Conservation (phyloP, 306 rosid genomes). For the Lathyrus aphaca region DNA sequence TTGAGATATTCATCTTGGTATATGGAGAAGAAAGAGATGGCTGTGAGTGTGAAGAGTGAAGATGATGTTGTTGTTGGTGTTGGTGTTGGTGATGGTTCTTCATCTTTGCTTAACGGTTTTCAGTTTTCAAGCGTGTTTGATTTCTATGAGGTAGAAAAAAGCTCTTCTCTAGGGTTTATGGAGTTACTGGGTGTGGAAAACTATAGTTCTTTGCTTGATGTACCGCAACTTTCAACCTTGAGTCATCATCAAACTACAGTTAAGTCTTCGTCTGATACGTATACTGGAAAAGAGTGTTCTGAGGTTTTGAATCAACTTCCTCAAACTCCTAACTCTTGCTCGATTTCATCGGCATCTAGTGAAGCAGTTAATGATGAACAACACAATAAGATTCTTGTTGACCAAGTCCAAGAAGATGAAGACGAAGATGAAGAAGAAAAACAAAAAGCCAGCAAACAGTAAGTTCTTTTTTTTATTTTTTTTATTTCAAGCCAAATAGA, state of each 20-base stretch:
- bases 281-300: slow-evolving; percentile 43
- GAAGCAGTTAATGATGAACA: slow-evolving; percentile 66
- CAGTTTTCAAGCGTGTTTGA: slow-evolving; percentile 52
- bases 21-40: slow-evolving; percentile 61
- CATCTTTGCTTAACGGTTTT: slow-evolving; percentile 39
- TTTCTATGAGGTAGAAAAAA: slow-evolving; percentile 52
- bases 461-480: slow-evolving; percentile 33
- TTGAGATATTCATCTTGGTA: background rate
- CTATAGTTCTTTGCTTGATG: slow-evolving; percentile 53
- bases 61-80: slow-evolving; percentile 3
- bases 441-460: slow-evolving; percentile 61
- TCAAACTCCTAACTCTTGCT: slow-evolving; percentile 79
- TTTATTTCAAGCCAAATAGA: background rate
- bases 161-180: slow-evolving; percentile 69
- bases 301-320: slow-evolving; percentile 68
- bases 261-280: slow-evolving; percentile 25
- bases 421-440: slow-evolving; percentile 22
- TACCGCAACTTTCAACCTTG: slow-evolving; percentile 41
- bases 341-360: slow-evolving; percentile 80
- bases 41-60: slow-evolving; percentile 47
- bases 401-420: slow-evolving; percentile 32
- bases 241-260: slow-evolving; percentile 9
- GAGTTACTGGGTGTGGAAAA: slow-evolving; percentile 67
- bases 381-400: slow-evolving; percentile 39
- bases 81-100: slow-evolving; percentile 30